These are phyloP conservation scores for Phytophthora hybrid DNA, from an alignment of 352 stramenopile species.

Conservation along the genomic window DNA sequence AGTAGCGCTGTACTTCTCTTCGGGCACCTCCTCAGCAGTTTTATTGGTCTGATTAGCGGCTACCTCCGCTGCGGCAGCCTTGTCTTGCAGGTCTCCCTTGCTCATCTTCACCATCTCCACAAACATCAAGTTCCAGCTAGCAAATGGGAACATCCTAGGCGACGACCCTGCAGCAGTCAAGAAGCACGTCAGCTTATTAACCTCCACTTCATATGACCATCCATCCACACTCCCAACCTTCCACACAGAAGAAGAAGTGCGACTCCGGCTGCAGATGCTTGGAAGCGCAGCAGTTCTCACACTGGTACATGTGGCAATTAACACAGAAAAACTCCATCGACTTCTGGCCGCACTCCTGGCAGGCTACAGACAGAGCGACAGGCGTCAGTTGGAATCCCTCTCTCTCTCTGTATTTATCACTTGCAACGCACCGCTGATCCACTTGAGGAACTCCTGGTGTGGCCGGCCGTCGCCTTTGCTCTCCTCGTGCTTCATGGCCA, in stretches of 20 bases:
- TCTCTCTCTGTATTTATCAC: neutral
- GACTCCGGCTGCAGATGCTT: conserved; percentile 43
- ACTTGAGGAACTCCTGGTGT: conserved; percentile 57
- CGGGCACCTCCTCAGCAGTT: neutral
- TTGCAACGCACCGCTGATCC: conserved; percentile 50
- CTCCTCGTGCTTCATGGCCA: conserved; percentile 46
- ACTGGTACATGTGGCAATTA: conserved; percentile 65
- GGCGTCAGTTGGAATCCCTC: conserved; percentile 3
- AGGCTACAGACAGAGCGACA: conserved; percentile 42
- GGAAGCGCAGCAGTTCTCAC: conserved; percentile 57
- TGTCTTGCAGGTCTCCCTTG: conserved; percentile 43
- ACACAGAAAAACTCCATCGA: conserved; percentile 64
- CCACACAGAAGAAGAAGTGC: conserved; percentile 69
- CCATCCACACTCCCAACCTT: conserved; percentile 42
- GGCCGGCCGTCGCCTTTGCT: conserved; percentile 54
- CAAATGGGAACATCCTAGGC: conserved; percentile 52
- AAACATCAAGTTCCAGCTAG: conserved; percentile 54
- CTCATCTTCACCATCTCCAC: conserved; percentile 55
- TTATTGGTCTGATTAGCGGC: neutral
- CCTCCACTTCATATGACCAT: neutral
- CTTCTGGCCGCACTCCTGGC: conserved; percentile 56
- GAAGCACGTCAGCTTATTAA: neutral
- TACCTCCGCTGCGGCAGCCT: conserved; percentile 4
- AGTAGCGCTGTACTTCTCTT: conserved; percentile 17
- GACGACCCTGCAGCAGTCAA: conserved; percentile 38